These are phyloP conservation scores for Sonneratia alba DNA, from an alignment of 345 rosid species.

Conservation along the genomic window DNA sequence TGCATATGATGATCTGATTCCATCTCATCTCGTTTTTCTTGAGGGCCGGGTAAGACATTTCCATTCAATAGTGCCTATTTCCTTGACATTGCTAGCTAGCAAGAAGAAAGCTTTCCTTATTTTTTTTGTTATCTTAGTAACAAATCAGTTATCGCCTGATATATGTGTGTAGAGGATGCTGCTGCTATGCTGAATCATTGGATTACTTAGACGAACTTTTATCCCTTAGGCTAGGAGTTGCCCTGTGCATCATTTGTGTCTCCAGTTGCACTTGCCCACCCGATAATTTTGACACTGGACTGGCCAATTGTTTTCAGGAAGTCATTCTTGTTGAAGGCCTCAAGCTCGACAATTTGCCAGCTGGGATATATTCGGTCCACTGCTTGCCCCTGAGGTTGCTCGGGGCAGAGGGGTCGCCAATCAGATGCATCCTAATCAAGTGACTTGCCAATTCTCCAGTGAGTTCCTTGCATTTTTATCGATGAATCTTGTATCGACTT, in stretches of 20 bases:
- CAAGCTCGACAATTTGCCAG: conserved; percentile 47
- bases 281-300: not conserved
- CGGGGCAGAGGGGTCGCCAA: conserved; percentile 64
- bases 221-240: not conserved
- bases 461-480: not conserved
- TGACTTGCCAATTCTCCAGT: conserved; percentile 11
- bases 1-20: conserved; percentile 25
- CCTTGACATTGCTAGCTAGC: not conserved
- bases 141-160: not conserved
- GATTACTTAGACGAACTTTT: not conserved
- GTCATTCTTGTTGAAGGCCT: conserved; percentile 55
- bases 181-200: not conserved
- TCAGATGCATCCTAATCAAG: conserved; percentile 64
- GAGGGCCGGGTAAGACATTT: conserved; percentile 33
- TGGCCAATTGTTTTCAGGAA: conserved; percentile 23
- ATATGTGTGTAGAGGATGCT: not conserved
- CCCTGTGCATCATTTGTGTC: not conserved
- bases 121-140: not conserved
- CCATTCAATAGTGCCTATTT: not conserved
- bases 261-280: not conserved
- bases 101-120: not conserved
- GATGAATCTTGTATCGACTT: not conserved
- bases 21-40: conserved; percentile 38
- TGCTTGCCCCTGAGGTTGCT: conserved; percentile 62
- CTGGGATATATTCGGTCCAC: conserved; percentile 53